A percentile compares a stretch with the other conserved stretches of the same genome.
These are phyloP conservation scores for Podaxis carcinomalis DNA, from an alignment of 768 basidiomycete genomes.

Conservation along the genomic window DNA sequence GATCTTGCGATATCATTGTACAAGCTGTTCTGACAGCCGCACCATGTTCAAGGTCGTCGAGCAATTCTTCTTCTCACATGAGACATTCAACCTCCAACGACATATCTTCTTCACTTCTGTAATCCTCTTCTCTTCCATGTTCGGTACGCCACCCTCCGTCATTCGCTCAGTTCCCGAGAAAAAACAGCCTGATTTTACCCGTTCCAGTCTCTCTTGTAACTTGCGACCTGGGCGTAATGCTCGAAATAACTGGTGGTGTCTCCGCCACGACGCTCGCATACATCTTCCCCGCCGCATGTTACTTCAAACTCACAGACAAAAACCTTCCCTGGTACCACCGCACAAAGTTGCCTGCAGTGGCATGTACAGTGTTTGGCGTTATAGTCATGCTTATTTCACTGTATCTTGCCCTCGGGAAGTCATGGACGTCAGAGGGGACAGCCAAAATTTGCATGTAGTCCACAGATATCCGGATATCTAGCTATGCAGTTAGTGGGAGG, in stretches of 20 bases:
- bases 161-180: not conserved
- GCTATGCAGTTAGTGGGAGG: not conserved
- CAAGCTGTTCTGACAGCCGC: not conserved
- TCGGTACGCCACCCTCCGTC: conserved; percentile 23
- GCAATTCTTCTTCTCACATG: conserved; percentile 91
- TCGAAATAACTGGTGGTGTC: conserved; percentile 97
- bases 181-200: conserved; percentile 7
- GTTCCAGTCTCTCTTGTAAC: conserved; percentile 83
- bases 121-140: conserved; percentile 77
- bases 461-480: not conserved
- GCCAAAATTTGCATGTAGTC: conserved; percentile 62
- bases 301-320: conserved; percentile 65
- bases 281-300: conserved; percentile 88
- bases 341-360: conserved; percentile 68
- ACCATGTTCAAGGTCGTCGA: conserved; percentile 70
- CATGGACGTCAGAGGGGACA: conserved; percentile 69
- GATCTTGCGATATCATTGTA: not conserved
- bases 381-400: conserved; percentile 77
- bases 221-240: conserved; percentile 96
- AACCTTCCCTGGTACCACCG: conserved; percentile 62
- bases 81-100: conserved; percentile 74
- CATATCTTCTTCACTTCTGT: conserved; percentile 89
- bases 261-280: conserved; percentile 90
- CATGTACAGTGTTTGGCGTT: conserved; percentile 70
- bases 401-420: conserved; percentile 70